These are phyloP conservation scores for Colletotrichum tropicale DNA, from an alignment of 2,329 filamentous ascomycete species.

Conservation along the genomic window DNA sequence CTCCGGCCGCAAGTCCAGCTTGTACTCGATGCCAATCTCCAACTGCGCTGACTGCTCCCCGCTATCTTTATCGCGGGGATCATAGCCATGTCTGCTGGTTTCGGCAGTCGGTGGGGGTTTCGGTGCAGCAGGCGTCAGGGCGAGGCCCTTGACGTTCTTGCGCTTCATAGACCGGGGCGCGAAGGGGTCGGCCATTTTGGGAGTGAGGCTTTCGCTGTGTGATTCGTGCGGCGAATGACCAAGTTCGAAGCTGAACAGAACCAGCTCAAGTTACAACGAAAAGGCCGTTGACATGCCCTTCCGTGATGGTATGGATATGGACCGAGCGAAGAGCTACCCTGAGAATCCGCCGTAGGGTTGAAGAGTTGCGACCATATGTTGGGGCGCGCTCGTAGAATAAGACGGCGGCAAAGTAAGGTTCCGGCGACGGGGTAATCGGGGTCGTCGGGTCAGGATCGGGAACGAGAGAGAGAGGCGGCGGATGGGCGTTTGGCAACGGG, in stretches of 20 bases:
- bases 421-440: neutral
- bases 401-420: neutral
- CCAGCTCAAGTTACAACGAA: neutral
- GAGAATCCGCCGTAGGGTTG: neutral
- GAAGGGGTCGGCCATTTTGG: constrained; percentile 65
- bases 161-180: constrained; percentile 89
- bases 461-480: neutral
- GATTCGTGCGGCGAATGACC: neutral
- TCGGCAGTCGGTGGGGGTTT: constrained; percentile 76
- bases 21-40: constrained; percentile 98
- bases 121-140: constrained; percentile 78
- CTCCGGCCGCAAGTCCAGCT: constrained; percentile 87
- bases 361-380: neutral
- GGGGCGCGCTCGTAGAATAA: neutral
- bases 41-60: constrained; percentile 69
- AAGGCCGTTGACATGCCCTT: neutral
- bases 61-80: constrained; percentile 62
- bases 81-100: constrained; percentile 66
- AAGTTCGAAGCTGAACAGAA: neutral
- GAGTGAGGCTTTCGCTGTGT: neutral
- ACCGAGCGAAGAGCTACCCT: neutral
- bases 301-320: neutral
- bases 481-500: neutral
- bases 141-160: constrained; percentile 98
- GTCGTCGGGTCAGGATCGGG: constrained; percentile 3